phyloP scores from a whole-genome alignment of 345 rosid genomes.

The Eucalyptus tenuipes region DNA sequence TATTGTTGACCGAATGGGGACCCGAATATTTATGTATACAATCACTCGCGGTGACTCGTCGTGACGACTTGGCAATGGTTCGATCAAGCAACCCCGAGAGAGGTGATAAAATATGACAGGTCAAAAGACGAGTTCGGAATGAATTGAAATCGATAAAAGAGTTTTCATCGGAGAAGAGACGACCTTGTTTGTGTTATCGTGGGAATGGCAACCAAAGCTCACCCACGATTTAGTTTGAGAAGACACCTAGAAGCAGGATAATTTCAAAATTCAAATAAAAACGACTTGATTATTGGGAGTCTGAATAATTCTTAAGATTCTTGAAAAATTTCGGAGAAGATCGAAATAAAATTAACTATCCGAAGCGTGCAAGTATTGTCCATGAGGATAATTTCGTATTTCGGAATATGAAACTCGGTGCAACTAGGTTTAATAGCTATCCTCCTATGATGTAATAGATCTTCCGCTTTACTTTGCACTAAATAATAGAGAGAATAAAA shows the following conservation, averaged over 20 bases:
- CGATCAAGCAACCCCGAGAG: neutral
- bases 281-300: neutral
- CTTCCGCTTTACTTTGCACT: neutral
- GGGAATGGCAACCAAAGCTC: neutral
- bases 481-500: neutral
- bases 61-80: neutral
- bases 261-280: neutral
- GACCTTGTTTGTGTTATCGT: neutral
- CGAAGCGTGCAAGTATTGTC: neutral
- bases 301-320: neutral
- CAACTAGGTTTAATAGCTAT: neutral
- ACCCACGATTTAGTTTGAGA: neutral
- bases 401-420: rapidly evolving
- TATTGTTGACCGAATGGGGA: neutral
- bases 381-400: rapidly evolving
- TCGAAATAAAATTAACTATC: neutral
- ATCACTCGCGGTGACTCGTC: neutral
- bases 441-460: neutral
- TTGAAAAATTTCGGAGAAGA: neutral
- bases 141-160: neutral
- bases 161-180: neutral
- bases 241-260: neutral
- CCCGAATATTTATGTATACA: neutral
- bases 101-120: neutral
- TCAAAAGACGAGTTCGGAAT: neutral